Evolutionary conservation across 306 rosid genomes (phyloP), one percentile per base, ranked within the genome.

Genomic region (Prunus padus): DNA sequence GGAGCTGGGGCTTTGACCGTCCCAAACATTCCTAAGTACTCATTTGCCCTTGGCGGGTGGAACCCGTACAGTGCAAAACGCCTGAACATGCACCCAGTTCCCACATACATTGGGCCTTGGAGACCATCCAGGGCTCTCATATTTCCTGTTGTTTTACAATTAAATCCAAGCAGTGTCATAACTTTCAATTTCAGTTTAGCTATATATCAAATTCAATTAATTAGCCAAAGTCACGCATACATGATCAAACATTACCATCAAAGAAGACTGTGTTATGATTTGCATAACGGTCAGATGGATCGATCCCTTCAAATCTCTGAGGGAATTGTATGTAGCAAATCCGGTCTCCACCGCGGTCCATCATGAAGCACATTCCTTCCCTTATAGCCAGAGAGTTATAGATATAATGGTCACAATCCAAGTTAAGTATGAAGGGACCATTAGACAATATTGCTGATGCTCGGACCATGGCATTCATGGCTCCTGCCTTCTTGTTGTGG

Each of bases 71-170:
- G 84, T 28, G 98, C 98, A 64, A 88, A 87, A 52, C 94, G 84
- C 78, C 98, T 65, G 52, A 92, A 92, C 96, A 92, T 90, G 88
- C 92, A 87, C 4, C 96, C 98, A 8, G 98, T 92, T 31, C 98
- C 98, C 20, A 90, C 96, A 28, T 92, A 92, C 76, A 92, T 86
- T 3, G 98, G 98, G 5, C 98, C 98, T 82, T 92, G 96, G 3
- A 90, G 96, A 26, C 98, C 98, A 79, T 90, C 98, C 78, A 90
- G 60, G 49, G 98, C 96, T 78, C 98, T 79, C 98, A 92, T 92
- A 45, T 92, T 92, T 33, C 95, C 97, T 89, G 26, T 47, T 45
- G 22, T 22, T 52, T 52, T 52, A 52, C 12, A 52, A 52, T 52
- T 52, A 52, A 19, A 52, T 54, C 62, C 30, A 55, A 20, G 3